phyloP scores from a whole-genome alignment of 331 rosid species.

The Arachis monticola region DNA sequence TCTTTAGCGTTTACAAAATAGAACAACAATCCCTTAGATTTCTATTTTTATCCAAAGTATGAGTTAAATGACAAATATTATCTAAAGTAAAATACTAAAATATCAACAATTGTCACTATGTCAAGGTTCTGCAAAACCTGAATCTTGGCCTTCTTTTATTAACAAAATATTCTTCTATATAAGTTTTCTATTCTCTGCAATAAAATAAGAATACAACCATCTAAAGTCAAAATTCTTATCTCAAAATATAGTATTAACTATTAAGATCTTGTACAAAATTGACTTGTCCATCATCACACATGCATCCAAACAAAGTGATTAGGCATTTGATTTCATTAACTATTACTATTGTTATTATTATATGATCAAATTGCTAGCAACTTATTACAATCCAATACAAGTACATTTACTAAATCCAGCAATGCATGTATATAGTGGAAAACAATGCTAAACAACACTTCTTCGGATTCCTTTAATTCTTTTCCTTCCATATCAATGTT shows the following conservation, averaged over 20 bases:
- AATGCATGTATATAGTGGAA: slow-evolving; percentile 5
- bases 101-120: too few relatives aligned
- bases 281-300: slow-evolving; percentile 33
- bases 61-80: background rate
- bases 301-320: slow-evolving; percentile 12
- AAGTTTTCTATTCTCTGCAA: slow-evolving; percentile 22
- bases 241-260: background rate
- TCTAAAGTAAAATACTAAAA: too few relatives aligned
- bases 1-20: background rate
- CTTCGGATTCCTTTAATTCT: slow-evolving; percentile 22
- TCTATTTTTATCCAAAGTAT: background rate
- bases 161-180: background rate
- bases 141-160: slow-evolving; percentile 14
- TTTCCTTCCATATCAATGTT: background rate
- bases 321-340: background rate
- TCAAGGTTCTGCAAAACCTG: slow-evolving; percentile 18
- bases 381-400: slow-evolving; percentile 1
- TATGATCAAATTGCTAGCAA: slow-evolving; percentile 18
- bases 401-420: background rate
- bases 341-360: too few relatives aligned
- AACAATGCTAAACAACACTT: background rate
- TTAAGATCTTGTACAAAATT: slow-evolving; percentile 14
- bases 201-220: slow-evolving; percentile 6
- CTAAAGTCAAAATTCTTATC: slow-evolving; percentile 34
- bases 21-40: background rate